Evolutionary conservation across 148 eudicot species (phyloP).

Genomic region (Pharnaceum exiguum): DNA sequence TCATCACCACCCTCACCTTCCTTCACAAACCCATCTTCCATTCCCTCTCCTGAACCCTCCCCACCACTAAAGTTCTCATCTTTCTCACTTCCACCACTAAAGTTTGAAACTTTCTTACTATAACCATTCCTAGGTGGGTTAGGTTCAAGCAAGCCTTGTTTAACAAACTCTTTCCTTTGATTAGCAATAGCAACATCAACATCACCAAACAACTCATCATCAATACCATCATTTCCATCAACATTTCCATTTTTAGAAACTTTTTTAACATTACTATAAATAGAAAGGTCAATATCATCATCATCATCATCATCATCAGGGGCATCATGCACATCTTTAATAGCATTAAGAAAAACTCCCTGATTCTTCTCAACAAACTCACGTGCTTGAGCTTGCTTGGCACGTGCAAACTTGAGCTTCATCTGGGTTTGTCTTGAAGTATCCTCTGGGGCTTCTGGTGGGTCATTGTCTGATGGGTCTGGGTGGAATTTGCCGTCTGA

Average conservation of each 20-base stretch:
- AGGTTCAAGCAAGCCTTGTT: slow-evolving; percentile 67
- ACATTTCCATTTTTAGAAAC: too few relatives aligned
- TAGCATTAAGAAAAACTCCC: slow-evolving; percentile 64
- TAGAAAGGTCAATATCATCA: background rate
- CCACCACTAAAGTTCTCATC: too few relatives aligned
- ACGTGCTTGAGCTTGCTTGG: slow-evolving; percentile 65
- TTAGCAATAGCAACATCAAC: slow-evolving; percentile 73
- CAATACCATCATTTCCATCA: slow-evolving; percentile 30
- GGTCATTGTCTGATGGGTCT: slow-evolving; percentile 70
- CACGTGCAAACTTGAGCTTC: slow-evolving; percentile 62
- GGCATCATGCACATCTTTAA: slow-evolving; percentile 66
- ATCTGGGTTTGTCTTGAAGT: slow-evolving; percentile 77
- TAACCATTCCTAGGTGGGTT: slow-evolving; percentile 54
- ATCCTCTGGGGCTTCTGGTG: slow-evolving; percentile 91
- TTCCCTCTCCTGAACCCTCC: slow-evolving; percentile 11
- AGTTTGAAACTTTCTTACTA: too few relatives aligned
- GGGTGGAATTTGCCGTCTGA: slow-evolving; percentile 57
- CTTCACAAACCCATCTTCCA: too few relatives aligned
- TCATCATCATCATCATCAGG: slow-evolving; percentile 35
- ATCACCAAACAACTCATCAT: slow-evolving; percentile 77
- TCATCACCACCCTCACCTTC: slow-evolving; percentile 11
- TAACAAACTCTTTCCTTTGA: slow-evolving; percentile 72
- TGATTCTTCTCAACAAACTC: slow-evolving; percentile 50
- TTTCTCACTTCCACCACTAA: too few relatives aligned
- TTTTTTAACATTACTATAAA: too few relatives aligned